Percentiles rank a stretch among this genome's conserved stretches.
These are phyloP conservation scores for Pinus taeda DNA, from an alignment of 75 land plant genomes.

Conservation along the genomic window DNA sequence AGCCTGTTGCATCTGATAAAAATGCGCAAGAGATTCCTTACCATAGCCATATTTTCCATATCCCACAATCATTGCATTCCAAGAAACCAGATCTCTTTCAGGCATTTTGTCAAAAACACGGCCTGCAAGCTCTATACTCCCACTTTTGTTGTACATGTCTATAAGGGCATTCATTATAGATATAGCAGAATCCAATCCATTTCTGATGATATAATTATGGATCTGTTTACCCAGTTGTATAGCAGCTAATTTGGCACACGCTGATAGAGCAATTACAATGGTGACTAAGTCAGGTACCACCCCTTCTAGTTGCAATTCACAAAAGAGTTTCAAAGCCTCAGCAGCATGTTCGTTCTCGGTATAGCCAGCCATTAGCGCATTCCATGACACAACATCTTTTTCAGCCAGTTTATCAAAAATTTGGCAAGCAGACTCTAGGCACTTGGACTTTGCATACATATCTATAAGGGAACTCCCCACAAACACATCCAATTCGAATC, in stretches of 20 bases:
- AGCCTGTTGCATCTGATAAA: neutral
- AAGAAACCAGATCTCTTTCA: conserved; percentile 50
- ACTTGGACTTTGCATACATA: conserved; percentile 13
- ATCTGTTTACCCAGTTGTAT: neutral
- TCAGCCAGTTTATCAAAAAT: neutral
- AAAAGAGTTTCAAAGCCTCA: conserved; percentile 3
- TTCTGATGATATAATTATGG: too few relatives aligned
- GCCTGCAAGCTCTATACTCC: too few relatives aligned
- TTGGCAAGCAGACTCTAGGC: neutral
- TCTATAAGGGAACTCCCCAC: conserved; percentile 11
- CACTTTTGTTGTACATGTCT: too few relatives aligned
- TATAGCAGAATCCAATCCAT: too few relatives aligned
- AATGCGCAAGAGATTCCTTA: neutral
- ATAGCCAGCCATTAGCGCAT: conserved; percentile 14
- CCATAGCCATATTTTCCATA: conserved; percentile 40
- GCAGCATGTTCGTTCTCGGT: neutral
- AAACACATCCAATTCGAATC: neutral
- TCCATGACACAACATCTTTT: conserved; percentile 13
- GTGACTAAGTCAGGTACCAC: conserved; percentile 12
- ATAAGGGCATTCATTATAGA: too few relatives aligned
- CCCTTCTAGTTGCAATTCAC: conserved; percentile 9
- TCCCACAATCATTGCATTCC: conserved; percentile 59
- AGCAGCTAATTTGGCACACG: neutral
- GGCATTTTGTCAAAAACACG: conserved; percentile 18
- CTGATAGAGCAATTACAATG: neutral